Conservation (phyloP, 805 yeast genomes). For the Nakazawaea populi region DNA sequence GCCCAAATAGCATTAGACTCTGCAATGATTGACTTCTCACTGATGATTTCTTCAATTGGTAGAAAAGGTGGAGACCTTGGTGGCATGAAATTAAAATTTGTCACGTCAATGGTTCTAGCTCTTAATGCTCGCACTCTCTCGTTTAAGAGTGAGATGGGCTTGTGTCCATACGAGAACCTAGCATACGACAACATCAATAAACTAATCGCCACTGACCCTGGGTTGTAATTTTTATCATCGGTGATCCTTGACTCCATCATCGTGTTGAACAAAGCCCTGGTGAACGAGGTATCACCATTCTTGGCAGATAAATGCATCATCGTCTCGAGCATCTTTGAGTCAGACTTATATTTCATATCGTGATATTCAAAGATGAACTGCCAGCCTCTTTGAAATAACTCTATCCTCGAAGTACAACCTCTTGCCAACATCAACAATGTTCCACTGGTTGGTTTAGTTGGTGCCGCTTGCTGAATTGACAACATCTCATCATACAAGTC, state of each 20-base stretch:
- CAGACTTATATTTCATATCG: constrained; percentile 27
- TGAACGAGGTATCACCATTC: constrained; percentile 70
- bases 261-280: constrained; percentile 60
- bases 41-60: constrained; percentile 43
- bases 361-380: constrained; percentile 62
- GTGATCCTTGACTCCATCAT: constrained; percentile 28
- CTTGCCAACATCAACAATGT: constrained; percentile 55
- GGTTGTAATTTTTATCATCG: constrained; percentile 12
- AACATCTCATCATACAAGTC: constrained; percentile 72
- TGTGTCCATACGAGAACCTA: constrained; percentile 18
- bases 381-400: constrained; percentile 64
- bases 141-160: constrained; percentile 27
- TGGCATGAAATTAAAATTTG: constrained; percentile 23
- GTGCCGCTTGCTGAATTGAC: constrained; percentile 20
- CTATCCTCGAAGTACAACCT: constrained; percentile 55
- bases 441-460: constrained; percentile 33
- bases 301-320: constrained; percentile 73
- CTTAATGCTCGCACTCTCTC: constrained; percentile 37
- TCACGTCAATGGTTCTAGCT: constrained; percentile 24
- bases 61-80: constrained; percentile 59
- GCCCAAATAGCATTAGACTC: constrained; percentile 80
- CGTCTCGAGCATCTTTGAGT: constrained; percentile 46
- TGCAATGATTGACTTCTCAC: constrained; percentile 42
- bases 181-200: constrained; percentile 40
- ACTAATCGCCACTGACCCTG: constrained; percentile 20